phyloP scores from a whole-genome alignment of 2,329 filamentous ascomycete species.

The Sclerotinia subarctica region DNA sequence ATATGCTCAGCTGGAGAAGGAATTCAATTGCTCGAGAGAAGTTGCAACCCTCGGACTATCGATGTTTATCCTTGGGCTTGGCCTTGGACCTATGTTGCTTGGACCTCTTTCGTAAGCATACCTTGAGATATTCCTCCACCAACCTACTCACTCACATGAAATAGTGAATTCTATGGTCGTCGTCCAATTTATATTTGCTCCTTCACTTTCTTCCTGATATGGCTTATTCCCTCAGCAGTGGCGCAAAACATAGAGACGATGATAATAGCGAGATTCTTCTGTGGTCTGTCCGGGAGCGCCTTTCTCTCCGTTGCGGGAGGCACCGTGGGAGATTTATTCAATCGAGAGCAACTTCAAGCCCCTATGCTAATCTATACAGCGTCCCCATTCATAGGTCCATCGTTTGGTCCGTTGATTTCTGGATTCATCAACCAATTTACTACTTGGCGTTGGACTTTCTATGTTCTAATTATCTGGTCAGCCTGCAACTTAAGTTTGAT shows the following conservation, averaged over 20 bases:
- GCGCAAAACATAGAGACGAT: slow-evolving; percentile 80
- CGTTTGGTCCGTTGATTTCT: slow-evolving; percentile 60
- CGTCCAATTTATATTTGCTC: slow-evolving; percentile 75
- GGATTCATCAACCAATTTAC: slow-evolving; percentile 79
- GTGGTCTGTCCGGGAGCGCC: slow-evolving; percentile 66
- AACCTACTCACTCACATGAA: slow-evolving; percentile 11
- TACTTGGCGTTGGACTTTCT: slow-evolving; percentile 81
- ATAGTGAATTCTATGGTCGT: slow-evolving; percentile 69
- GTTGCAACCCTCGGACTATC: slow-evolving; percentile 79
- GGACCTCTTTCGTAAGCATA: slow-evolving; percentile 49
- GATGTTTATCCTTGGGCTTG: slow-evolving; percentile 76
- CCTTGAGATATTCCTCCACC: slow-evolving; percentile 19
- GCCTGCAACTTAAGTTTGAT: slow-evolving; percentile 62
- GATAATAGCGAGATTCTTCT: slow-evolving; percentile 73
- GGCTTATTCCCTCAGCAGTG: slow-evolving; percentile 77
- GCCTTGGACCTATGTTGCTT: slow-evolving; percentile 54
- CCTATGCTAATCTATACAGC: slow-evolving; percentile 82
- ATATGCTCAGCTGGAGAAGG: slow-evolving; percentile 70
- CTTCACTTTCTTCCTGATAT: slow-evolving; percentile 72
- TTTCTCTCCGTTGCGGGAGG: slow-evolving; percentile 76
- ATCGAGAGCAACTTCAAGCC: slow-evolving; percentile 62
- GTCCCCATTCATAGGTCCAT: slow-evolving; percentile 61
- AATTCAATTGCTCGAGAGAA: slow-evolving; percentile 68
- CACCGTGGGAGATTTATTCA: slow-evolving; percentile 79
- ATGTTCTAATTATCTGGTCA: slow-evolving; percentile 79